Conservation (phyloP, 805 yeast genomes). For the Kuraishia cidri region DNA sequence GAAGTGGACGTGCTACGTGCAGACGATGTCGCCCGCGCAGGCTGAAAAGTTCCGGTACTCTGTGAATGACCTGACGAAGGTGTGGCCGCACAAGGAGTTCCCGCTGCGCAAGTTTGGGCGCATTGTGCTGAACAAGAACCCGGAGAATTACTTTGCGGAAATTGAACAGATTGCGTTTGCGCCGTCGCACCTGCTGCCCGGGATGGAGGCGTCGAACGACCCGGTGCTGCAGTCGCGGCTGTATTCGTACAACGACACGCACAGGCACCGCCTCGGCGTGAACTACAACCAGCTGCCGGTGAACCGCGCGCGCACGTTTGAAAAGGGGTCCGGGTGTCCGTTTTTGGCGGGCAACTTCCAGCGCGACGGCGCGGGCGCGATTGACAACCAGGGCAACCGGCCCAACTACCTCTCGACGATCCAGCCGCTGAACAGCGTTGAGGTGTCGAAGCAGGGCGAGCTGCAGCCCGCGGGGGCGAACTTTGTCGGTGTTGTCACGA, state of each 20-base stretch:
- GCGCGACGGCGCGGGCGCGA: slow-evolving; percentile 56
- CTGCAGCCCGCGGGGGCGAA: slow-evolving; percentile 14
- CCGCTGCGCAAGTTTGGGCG: slow-evolving; percentile 49
- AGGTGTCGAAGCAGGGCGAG: slow-evolving; percentile 9
- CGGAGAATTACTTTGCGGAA: slow-evolving; percentile 38
- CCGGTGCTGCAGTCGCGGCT: slow-evolving; percentile 72
- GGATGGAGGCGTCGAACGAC: slow-evolving; percentile 69
- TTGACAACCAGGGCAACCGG: slow-evolving; percentile 35
- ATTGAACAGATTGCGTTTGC: slow-evolving; percentile 58
- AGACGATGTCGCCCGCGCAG: slow-evolving; percentile 49
- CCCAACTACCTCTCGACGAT: slow-evolving; percentile 44
- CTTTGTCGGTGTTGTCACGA: slow-evolving; percentile 23
- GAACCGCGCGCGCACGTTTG: slow-evolving; percentile 31
- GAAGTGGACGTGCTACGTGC: slow-evolving; percentile 43
- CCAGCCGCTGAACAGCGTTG: slow-evolving; percentile 18
- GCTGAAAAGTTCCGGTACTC: slow-evolving; percentile 40
- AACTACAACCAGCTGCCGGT: slow-evolving; percentile 63
- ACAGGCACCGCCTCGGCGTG: slow-evolving; percentile 66
- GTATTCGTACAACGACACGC: slow-evolving; percentile 71
- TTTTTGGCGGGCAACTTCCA: slow-evolving; percentile 31
- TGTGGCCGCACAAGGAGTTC: slow-evolving; percentile 49
- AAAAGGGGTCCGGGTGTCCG: slow-evolving; percentile 34
- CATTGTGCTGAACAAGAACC: slow-evolving; percentile 44
- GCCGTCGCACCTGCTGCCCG: slow-evolving; percentile 68
- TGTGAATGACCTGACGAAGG: slow-evolving; percentile 45